Evolutionary conservation across 2,329 filamentous ascomycete species (phyloP).

Genomic region (Penicillium sp.): DNA sequence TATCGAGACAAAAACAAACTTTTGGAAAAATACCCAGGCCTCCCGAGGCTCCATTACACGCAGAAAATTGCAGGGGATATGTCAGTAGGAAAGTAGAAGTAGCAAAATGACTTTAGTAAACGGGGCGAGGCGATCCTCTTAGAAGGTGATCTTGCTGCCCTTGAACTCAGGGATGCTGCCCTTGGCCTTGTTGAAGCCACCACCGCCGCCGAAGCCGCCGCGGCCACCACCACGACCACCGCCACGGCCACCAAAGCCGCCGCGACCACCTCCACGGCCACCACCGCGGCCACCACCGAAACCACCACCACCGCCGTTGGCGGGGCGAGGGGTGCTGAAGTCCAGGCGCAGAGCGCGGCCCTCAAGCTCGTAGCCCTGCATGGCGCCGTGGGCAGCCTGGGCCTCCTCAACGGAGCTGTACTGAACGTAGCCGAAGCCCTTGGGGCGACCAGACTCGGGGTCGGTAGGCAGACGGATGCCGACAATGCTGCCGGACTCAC

Average conservation of each 20-base stretch:
- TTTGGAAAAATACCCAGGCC: conserved; percentile 20
- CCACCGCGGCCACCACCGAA: conserved; percentile 57
- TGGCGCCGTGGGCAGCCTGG: conserved; percentile 70
- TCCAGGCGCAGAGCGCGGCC: conserved; percentile 81
- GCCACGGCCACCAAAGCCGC: conserved; percentile 56
- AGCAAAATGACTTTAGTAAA: neutral
- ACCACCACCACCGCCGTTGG: conserved; percentile 55
- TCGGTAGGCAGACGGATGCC: conserved; percentile 89
- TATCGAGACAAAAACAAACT: conserved; percentile 23
- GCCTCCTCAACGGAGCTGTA: conserved; percentile 84
- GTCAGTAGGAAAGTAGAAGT: conserved; percentile 24
- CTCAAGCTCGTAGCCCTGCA: conserved; percentile 72
- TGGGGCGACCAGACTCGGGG: conserved; percentile 78
- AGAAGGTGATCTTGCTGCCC: conserved; percentile 80
- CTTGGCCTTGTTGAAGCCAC: conserved; percentile 54
- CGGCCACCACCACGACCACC: conserved; percentile 43
- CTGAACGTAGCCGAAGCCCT: conserved; percentile 91
- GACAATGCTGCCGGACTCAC: conserved; percentile 69
- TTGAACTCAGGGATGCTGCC: conserved; percentile 69
- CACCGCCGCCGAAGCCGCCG: conserved; percentile 36
- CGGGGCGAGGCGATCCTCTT: conserved; percentile 20
- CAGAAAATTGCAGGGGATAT: conserved; percentile 20
- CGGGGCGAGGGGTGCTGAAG: conserved; percentile 71
- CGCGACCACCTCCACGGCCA: conserved; percentile 56
- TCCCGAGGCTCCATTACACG: conserved; percentile 26